These are phyloP conservation scores for Sistotremastrum suecicum DNA, from an alignment of 768 basidiomycete species.

Conservation along the genomic window DNA sequence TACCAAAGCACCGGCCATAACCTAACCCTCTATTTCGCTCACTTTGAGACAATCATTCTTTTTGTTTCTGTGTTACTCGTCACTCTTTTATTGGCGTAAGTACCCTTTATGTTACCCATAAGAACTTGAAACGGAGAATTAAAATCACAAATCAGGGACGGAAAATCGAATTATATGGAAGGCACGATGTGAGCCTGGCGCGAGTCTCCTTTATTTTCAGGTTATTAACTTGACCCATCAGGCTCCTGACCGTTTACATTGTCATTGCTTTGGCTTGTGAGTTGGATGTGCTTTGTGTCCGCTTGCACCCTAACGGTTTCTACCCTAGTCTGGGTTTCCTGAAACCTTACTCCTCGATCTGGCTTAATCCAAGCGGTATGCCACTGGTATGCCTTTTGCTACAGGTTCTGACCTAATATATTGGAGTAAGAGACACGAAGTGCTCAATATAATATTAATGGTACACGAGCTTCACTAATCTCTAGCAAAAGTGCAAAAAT, in stretches of 20 bases:
- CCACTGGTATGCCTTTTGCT: no score
- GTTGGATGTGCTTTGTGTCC: slow-evolving; percentile 13
- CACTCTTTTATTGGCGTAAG: slow-evolving; percentile 65
- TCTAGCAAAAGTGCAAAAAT: no score
- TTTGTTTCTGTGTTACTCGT: slow-evolving; percentile 84
- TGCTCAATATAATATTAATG: no score
- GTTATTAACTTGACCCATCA: slow-evolving; percentile 1
- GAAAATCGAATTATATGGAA: slow-evolving; percentile 87
- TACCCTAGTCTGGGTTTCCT: slow-evolving; percentile 31
- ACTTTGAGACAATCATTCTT: slow-evolving; percentile 79
- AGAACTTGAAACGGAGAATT: background rate
- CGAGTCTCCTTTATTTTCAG: background rate
- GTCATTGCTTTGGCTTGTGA: slow-evolving; percentile 71
- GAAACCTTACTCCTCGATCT: slow-evolving; percentile 4
- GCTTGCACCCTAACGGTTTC: background rate
- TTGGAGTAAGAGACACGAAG: no score
- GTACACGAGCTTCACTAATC: no score
- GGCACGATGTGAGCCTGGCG: slow-evolving; percentile 46
- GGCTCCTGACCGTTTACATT: slow-evolving; percentile 48
- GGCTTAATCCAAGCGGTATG: no score
- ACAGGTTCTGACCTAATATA: no score
- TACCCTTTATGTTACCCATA: slow-evolving; percentile 6
- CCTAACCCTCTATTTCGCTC: slow-evolving; percentile 69
- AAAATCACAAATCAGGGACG: slow-evolving; percentile 35
- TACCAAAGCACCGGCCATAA: slow-evolving; percentile 43